A percentile compares a stretch with the other conserved stretches of the same genome.
These are phyloP conservation scores for Ampelocalamus luodianensis DNA, from an alignment of 176 grass and related monocot species.

Conservation along the genomic window DNA sequence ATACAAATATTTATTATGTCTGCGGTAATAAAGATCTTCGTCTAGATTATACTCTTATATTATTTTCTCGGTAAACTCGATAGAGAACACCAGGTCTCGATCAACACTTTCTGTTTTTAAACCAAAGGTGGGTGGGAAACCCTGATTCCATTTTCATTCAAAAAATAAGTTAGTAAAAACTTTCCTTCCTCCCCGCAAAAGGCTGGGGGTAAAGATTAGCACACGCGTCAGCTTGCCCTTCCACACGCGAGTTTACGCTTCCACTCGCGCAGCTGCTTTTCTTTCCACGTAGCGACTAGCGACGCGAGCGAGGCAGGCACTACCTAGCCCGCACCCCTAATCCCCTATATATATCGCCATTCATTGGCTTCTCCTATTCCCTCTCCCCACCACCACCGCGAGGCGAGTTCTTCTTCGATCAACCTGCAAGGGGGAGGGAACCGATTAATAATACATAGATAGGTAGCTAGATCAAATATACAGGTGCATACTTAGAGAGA, in stretches of 20 bases:
- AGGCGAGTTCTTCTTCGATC: constrained; percentile 4
- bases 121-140: too few relatives aligned
- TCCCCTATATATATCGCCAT: constrained; percentile 20
- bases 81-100: too few relatives aligned
- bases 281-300: constrained; percentile 20
- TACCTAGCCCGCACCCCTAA: background rate
- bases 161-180: too few relatives aligned
- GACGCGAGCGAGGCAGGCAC: background rate
- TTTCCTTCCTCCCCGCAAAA: too few relatives aligned
- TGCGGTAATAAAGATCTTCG: too few relatives aligned
- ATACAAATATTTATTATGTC: too few relatives aligned
- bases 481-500: background rate
- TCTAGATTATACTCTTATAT: too few relatives aligned
- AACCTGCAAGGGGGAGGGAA: constrained; percentile 1
- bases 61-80: too few relatives aligned
- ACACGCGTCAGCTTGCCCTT: constrained; percentile 26
- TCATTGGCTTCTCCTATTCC: constrained; percentile 43
- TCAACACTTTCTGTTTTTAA: too few relatives aligned
- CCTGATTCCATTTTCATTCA: too few relatives aligned
- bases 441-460: background rate
- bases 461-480: background rate
- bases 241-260: background rate
- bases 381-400: constrained; percentile 40
- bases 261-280: background rate
- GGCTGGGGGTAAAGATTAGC: too few relatives aligned